Percentiles rank a stretch among this genome's conserved stretches.
Conservation (phyloP, 805 yeast species). For the Isabelozyma rhagii region DNA sequence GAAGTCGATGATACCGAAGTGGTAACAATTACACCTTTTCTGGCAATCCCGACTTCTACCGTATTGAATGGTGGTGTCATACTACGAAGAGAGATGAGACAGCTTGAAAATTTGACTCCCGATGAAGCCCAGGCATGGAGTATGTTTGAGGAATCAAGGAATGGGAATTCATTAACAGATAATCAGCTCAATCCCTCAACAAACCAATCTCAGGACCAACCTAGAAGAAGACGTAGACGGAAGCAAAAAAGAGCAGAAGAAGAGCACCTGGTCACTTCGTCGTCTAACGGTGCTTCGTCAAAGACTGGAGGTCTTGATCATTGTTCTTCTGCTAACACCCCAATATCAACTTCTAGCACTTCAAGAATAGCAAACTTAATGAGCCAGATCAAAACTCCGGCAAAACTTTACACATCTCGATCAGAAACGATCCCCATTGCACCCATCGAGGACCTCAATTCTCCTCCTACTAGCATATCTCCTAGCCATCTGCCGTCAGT, state of each 20-base stretch:
- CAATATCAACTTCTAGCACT: not conserved
- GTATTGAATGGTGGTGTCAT: slow-evolving; percentile 39
- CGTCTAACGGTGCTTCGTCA: not conserved
- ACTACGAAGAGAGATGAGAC: slow-evolving; percentile 30
- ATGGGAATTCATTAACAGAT: slow-evolving; percentile 1
- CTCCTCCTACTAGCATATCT: slow-evolving; percentile 2
- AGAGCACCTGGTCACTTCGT: not conserved
- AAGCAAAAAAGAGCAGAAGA: slow-evolving; percentile 4
- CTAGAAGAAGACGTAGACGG: slow-evolving; percentile 10
- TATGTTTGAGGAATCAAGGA: slow-evolving; percentile 28
- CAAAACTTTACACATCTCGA: not conserved
- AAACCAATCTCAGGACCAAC: not conserved
- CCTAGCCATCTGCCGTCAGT: slow-evolving; percentile 1
- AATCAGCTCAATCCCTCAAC: not conserved
- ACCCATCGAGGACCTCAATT: not conserved
- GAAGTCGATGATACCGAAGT: not conserved
- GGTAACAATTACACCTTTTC: not conserved
- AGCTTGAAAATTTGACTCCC: slow-evolving; percentile 21
- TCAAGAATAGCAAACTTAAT: slow-evolving; percentile 19
- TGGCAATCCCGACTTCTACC: slow-evolving; percentile 5
- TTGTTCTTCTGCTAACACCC: too few species aligned
- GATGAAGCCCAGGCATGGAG: slow-evolving; percentile 40
- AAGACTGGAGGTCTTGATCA: too few species aligned
- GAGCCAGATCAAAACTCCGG: slow-evolving; percentile 15
- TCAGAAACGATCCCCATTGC: not conserved